Evolutionary conservation across 108 stramenopile genomes (phyloP).

Genomic region (Tribonema minus): DNA sequence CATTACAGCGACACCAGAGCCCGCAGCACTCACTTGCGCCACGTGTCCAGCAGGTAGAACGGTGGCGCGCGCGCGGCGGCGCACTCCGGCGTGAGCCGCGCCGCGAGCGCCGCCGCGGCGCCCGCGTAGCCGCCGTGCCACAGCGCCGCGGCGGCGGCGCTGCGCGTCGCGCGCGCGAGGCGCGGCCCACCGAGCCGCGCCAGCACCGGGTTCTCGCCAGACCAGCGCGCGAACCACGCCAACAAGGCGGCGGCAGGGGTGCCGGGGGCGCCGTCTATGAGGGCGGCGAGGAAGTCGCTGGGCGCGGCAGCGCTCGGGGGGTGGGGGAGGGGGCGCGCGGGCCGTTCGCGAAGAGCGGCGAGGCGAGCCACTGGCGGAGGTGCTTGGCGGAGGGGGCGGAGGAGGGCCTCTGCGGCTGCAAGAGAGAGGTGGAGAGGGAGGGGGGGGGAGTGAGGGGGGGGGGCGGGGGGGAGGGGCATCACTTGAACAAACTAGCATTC

Average conservation of each 20-base stretch:
- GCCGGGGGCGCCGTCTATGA: constrained; percentile 4
- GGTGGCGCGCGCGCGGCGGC: constrained; percentile 5
- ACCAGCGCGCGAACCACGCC: constrained; percentile 10
- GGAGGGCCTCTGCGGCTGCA: no score
- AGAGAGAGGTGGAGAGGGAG: no score
- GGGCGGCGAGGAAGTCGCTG: neutral
- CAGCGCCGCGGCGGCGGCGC: constrained; percentile 18
- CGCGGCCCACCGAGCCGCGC: constrained; percentile 23
- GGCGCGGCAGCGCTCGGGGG: neutral
- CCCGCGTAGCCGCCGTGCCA: constrained; percentile 30
- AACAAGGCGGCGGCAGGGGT: constrained; percentile 1
- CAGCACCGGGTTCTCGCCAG: constrained; percentile 18
- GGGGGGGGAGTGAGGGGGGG: no score
- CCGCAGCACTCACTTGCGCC: no score
- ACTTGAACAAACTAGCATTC: no score
- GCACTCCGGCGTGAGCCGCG: constrained; percentile 1
- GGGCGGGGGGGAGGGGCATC: no score
- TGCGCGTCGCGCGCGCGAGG: constrained; percentile 2
- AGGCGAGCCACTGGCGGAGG: no score
- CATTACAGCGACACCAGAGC: no score
- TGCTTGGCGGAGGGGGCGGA: no score
- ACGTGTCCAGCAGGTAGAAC: constrained; percentile 32
- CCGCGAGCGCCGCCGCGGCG: constrained; percentile 21
- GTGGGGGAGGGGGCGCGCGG: no score
- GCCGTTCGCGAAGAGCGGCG: no score